These are phyloP conservation scores for Gelatoporia subvermispora DNA, from an alignment of 768 basidiomycete genomes.

Conservation along the genomic window DNA sequence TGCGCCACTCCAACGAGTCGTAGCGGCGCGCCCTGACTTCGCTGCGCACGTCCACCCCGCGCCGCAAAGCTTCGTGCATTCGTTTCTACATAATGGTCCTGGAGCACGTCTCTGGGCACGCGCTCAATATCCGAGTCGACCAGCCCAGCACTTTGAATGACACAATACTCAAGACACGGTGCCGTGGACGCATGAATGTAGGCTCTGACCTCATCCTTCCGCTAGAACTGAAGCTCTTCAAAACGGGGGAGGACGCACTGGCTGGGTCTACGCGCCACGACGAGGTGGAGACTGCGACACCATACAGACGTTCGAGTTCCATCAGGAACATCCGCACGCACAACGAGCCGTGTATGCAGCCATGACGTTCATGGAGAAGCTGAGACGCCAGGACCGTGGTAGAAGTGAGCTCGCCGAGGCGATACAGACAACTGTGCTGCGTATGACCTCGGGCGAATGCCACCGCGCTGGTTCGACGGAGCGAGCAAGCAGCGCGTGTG, in stretches of 20 bases:
- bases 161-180: slow-evolving; percentile 78
- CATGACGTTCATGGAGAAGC: not conserved
- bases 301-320: slow-evolving; percentile 41
- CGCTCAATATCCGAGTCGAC: slow-evolving; percentile 79
- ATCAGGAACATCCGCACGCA: slow-evolving; percentile 15
- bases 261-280: slow-evolving; percentile 49
- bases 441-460: slow-evolving; percentile 11
- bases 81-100: too few species aligned
- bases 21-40: too few species aligned
- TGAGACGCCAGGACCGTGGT: not conserved
- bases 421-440: slow-evolving; percentile 34
- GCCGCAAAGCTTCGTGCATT: too few species aligned
- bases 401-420: slow-evolving; percentile 40
- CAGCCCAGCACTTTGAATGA: slow-evolving; percentile 89
- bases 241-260: slow-evolving; percentile 15
- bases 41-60: too few species aligned
- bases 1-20: too few species aligned
- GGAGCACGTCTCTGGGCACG: slow-evolving; percentile 76
- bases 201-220: slow-evolving; percentile 82
- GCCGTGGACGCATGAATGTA: slow-evolving; percentile 57
- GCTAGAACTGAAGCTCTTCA: slow-evolving; percentile 76
- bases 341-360: not conserved
- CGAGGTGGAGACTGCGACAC: slow-evolving; percentile 79
- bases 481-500: too few species aligned
- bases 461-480: not conserved